Percentiles rank a stretch among this genome's conserved stretches.
phyloP scores from a whole-genome alignment of 208 protist genomes.

The Entamoeba histolytica region DNA sequence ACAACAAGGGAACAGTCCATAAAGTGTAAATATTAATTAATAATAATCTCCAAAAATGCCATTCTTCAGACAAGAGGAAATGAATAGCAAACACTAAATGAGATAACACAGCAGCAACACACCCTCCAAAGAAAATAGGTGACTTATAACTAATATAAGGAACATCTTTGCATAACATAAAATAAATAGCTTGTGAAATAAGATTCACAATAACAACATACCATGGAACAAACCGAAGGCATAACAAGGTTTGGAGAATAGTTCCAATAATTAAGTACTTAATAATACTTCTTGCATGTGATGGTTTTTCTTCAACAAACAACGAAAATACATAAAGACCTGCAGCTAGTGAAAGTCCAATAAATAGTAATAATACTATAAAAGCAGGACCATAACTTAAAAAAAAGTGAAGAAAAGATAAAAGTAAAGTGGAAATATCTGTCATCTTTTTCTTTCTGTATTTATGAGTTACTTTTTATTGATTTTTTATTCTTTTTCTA shows the following conservation, averaged over 20 bases:
- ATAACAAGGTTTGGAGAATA: neutral
- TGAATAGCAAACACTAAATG: neutral
- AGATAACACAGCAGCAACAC: neutral
- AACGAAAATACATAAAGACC: neutral
- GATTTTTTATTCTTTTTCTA: no score
- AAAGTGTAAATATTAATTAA: neutral
- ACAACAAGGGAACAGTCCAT: neutral
- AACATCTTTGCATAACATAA: neutral
- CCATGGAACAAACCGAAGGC: neutral
- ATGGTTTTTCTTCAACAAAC: neutral
- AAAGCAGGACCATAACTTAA: neutral
- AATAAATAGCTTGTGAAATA: neutral
- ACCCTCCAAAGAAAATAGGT: neutral
- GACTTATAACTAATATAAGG: neutral
- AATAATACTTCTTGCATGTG: neutral
- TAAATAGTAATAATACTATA: neutral
- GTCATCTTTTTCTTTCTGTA: no score
- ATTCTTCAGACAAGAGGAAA: neutral
- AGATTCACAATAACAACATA: neutral
- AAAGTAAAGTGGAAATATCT: no score
- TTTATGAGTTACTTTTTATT: no score
- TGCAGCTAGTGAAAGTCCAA: neutral
- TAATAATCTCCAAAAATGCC: neutral
- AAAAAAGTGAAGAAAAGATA: neutral
- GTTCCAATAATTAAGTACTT: neutral